A percentile compares a stretch with the other conserved stretches of the same genome.
Conservation (phyloP, 768 basidiomycete genomes). For the Chiua virens region DNA sequence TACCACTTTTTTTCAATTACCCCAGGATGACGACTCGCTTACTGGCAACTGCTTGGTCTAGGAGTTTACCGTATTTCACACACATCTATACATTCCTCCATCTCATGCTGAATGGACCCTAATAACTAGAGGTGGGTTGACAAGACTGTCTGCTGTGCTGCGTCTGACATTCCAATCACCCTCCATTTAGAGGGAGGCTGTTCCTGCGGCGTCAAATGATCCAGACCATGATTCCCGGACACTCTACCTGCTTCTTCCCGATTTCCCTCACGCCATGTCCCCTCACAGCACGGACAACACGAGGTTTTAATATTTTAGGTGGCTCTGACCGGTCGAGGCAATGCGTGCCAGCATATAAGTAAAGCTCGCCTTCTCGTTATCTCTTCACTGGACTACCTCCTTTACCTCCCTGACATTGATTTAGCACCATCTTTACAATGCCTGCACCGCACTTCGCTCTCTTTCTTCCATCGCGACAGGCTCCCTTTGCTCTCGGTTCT, state of each 20-base stretch:
- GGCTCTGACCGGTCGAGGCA: slow-evolving; percentile 28
- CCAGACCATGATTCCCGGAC: slow-evolving; percentile 34
- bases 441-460: slow-evolving; percentile 29
- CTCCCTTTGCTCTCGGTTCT: slow-evolving; percentile 34
- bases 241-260: slow-evolving; percentile 20
- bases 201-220: slow-evolving; percentile 32
- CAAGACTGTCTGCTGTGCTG: slow-evolving; percentile 26
- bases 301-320: slow-evolving; percentile 32
- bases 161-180: slow-evolving; percentile 28
- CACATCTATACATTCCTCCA: slow-evolving; percentile 10
- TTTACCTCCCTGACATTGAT: slow-evolving; percentile 10
- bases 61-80: background rate
- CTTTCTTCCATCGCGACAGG: slow-evolving; percentile 33
- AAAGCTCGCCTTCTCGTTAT: slow-evolving; percentile 20
- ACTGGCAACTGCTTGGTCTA: slow-evolving; percentile 2
- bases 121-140: slow-evolving; percentile 11
- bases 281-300: slow-evolving; percentile 34
- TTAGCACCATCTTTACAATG: slow-evolving; percentile 18
- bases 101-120: slow-evolving; percentile 19
- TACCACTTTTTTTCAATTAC: slow-evolving; percentile 11
- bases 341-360: slow-evolving; percentile 32
- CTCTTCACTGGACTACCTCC: slow-evolving; percentile 14
- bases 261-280: slow-evolving; percentile 23
- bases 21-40: slow-evolving; percentile 22
- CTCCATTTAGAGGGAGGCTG: slow-evolving; percentile 33